Base-by-base conservation (phyloP, 2,329 filamentous ascomycete genomes). In the Arthrobotrys pseudoclavata region DNA sequence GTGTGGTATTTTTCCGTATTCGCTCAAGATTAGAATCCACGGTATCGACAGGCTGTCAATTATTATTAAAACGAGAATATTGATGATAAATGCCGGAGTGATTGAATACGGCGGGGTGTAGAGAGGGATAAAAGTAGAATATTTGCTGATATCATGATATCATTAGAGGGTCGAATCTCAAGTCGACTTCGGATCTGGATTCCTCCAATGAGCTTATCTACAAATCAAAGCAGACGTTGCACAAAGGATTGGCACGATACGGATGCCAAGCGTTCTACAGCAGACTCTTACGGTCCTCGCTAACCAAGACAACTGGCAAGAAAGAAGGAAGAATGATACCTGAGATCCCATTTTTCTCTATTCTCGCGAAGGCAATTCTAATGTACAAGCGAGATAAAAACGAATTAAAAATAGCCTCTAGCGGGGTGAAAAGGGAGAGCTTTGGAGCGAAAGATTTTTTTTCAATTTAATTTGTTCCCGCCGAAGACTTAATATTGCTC, bases 401-500 rank as follows among this genome's bases (percentile, higher is more conserved):
- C n/a, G n/a, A 15, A 31, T 53, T 47, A 34, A 57, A n/a, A 34
- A 26, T 40, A 40, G 20, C 34, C 31, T 60, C 55, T 60, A 60
- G 15, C 34, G 29, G 31, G 13, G 4, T 20, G 5, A 18, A 18
- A 20, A 12, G 20, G 26, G 34, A 42, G 12, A 61, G 6, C 15
- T 34, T 9, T 24, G 1, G 15, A 42, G 34, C 47, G 10, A n/a
- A 55, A 26, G 10, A 26, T 67, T 4, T 60, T 37, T 37, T 12
- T 57, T 67, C 42, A 76, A 26, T 78, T 78, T 50, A 76, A 26
- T 78, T 78, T 64, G 75, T 78, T 6, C 75, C 75, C n/a, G 75
- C 75, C n/a, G 68, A 71, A 20, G 68, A 71, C 55, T 78, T 78
- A 34, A 78, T 78, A 22, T 78, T 78, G 34, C 53, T 60, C 6